Base-by-base conservation (phyloP, 2,329 filamentous ascomycete genomes). In the Fusarium paranaense region DNA sequence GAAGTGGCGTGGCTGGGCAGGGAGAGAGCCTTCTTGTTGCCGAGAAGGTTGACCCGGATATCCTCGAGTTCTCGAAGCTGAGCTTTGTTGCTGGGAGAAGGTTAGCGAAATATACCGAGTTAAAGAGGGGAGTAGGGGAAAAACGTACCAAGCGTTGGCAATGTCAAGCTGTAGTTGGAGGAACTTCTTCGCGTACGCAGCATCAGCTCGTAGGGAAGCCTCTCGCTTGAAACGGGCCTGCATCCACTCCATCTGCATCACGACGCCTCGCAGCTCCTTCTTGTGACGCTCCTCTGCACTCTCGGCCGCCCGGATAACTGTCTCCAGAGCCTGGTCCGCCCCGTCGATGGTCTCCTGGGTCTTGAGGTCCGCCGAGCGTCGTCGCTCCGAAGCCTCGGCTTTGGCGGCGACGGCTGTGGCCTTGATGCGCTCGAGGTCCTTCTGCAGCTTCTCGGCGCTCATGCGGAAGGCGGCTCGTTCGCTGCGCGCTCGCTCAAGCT, bases 241-340 rank as follows among this genome's bases (percentile, higher is more conserved):
- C 81, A 98, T 90, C 91, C 94, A 98, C 78, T 95, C 90, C 81
- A 98, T 96, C 84, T 98, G 95, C 84, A 97, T 93, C 62, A 91
- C 90, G 80, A 98, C 88, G 20, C 96, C 96, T 75, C 92, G 90
- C 62, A 98, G 86, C 84, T 97, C 94, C 82, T 91, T 92, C 78
- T 88, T 86, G 81, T 97, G 94, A 52, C 89, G 87, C 75, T 90
- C 90, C 78, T 95, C 91, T 54, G 92, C 91, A 59, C 88, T 86
- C 76, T 90, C 87, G 37, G 88, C 87, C 1, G 87, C 88, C 4
- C 88, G 87, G 69, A 90, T 87, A 18, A 90, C 86, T n/a, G 87
- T 88, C 75, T 90, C 88, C 57, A 90, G 87, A 57, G 91, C 87
- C 64, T 86, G 81, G 50, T 89, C 86, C 32, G 86, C 83, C 66